Percentiles rank a stretch among this genome's conserved stretches.
phyloP scores from a whole-genome alignment of 179 eudicot species.

The Amaranthus tricolor region DNA sequence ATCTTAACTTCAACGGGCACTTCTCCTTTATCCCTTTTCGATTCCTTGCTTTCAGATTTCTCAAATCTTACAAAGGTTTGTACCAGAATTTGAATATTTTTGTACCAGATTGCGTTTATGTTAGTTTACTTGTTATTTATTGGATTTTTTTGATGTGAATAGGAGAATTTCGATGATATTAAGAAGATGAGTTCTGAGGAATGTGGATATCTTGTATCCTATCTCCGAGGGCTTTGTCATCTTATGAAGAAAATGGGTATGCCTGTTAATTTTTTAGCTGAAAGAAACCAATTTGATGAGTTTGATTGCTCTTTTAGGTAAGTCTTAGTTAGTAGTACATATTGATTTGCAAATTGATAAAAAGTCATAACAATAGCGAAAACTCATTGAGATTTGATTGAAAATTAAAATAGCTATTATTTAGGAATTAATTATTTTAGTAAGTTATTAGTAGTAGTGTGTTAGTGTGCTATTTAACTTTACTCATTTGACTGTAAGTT shows the following conservation, averaged over 20 bases:
- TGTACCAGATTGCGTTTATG: no score
- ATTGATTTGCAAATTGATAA: no score
- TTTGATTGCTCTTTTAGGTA: no score
- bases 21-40: constrained; percentile 55
- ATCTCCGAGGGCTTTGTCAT: constrained; percentile 56
- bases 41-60: constrained; percentile 48
- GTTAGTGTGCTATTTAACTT: no score
- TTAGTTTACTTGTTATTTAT: background rate
- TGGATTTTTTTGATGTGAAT: background rate
- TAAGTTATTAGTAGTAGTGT: no score
- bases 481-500: no score
- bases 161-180: constrained; percentile 41
- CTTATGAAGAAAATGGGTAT: constrained; percentile 68
- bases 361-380: no score
- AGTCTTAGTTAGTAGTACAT: no score
- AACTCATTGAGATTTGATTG: no score
- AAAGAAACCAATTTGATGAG: background rate
- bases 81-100: no score
- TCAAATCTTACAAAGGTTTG: constrained; percentile 45
- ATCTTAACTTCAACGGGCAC: constrained; percentile 49
- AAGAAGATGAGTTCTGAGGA: constrained; percentile 43
- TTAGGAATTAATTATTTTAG: no score
- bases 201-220: constrained; percentile 44
- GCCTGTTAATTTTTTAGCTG: constrained; percentile 17
- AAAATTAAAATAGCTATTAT: no score